A percentile compares a stretch with the other conserved stretches of the same genome.
Evolutionary conservation across 169 alveolate genomes (phyloP).

Genomic region (Eimeria necatrix): DNA sequence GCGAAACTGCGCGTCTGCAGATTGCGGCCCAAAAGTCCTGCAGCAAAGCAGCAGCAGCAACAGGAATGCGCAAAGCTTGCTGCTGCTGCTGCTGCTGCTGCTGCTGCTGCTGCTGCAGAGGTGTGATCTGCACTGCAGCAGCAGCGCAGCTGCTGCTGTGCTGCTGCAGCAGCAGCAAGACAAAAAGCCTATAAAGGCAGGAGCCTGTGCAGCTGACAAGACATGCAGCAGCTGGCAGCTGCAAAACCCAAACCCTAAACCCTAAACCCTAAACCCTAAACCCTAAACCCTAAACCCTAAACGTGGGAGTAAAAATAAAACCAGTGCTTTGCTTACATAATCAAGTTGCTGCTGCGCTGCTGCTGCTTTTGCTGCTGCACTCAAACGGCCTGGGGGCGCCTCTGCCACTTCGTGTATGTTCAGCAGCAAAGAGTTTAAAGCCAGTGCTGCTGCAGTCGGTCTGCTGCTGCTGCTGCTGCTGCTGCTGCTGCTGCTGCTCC

Average conservation of each 20-base stretch:
- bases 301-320: no score
- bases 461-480: background rate
- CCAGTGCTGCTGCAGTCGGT: background rate
- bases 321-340: background rate
- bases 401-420: background rate
- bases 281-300: background rate
- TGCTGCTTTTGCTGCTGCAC: constrained; percentile 28
- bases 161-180: no score
- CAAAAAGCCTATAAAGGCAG: no score
- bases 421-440: background rate
- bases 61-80: background rate
- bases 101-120: background rate
- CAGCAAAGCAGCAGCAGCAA: background rate
- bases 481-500: background rate
- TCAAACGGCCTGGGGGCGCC: constrained; percentile 37
- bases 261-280: background rate
- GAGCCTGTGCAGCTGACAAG: no score
- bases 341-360: background rate
- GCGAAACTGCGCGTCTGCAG: background rate
- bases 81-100: background rate
- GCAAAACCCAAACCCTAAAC: background rate
- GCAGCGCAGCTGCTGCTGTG: background rate
- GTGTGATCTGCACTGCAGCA: background rate
- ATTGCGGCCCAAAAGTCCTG: constrained; percentile 16
- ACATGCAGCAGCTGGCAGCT: background rate